Evolutionary conservation across 2,329 filamentous ascomycete genomes (phyloP), one percentile per base, ranked within the genome.

Genomic region (Aspergillus amoenus): DNA sequence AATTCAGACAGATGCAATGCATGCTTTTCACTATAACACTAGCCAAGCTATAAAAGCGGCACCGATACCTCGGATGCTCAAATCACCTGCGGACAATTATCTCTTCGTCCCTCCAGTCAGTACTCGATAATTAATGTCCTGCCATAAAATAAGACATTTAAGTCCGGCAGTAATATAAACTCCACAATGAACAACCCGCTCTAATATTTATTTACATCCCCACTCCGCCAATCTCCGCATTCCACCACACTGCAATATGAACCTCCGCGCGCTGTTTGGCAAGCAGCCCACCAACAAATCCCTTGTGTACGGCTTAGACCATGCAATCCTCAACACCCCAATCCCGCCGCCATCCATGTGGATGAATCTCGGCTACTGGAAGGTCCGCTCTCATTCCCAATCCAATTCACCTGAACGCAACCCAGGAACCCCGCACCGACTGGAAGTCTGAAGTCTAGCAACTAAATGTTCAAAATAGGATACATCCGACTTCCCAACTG

Each of bases 341-440:
- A 66, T 81, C 1, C 78, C 79, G 1, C 71, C 78, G 2, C 64
- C 68, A 5, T 77, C 76, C n/a, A 83, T 85, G 82, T 86, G 84
- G 83, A 86, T 86, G 82, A 86, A 85, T 56, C 79, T 86, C 71
- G 84, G 83, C 0, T 85, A 82, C 58, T 86, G 83, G 84, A 79
- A 78, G 66, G 79, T 73, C 56, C 46, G 62, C 61, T 12, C 7
- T 1, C 30, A 12, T n/a, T 11, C 15, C 8, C 21, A 9, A 13
- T 9, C 9, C 21, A n/a, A n/a, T n/a, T n/a, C n/a, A n/a, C n/a
- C n/a, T n/a, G n/a, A n/a, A n/a, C n/a, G n/a, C n/a, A n/a, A n/a
- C n/a, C n/a, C n/a, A n/a, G n/a, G n/a, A n/a, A n/a, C 12, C 34
- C 12, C 34, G 34, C 8, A 22, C 40, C 15, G 22, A 17, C 4